phyloP scores from a whole-genome alignment of 1,139 yeast genomes.

The Geotrichum cucujoidarum region DNA sequence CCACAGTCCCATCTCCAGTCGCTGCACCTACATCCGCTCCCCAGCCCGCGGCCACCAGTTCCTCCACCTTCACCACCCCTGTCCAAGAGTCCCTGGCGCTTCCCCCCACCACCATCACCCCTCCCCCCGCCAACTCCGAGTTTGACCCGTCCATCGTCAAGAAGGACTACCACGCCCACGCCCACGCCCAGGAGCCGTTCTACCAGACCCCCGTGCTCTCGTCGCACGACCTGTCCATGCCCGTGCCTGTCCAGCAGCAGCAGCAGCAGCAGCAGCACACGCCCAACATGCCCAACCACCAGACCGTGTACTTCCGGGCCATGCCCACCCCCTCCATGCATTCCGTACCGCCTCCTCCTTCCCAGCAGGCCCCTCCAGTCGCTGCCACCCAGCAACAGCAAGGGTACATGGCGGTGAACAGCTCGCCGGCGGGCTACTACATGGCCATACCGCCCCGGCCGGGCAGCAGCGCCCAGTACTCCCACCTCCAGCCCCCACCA shows the following conservation, averaged over 20 bases:
- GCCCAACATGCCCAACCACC: neutral
- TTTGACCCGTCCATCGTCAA: slow-evolving; percentile 8
- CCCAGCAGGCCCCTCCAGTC: neutral
- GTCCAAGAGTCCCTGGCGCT: neutral
- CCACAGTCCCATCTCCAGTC: neutral
- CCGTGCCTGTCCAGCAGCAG: neutral
- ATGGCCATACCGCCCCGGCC: neutral
- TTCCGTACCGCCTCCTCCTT: slow-evolving; percentile 1
- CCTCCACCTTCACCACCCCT: neutral
- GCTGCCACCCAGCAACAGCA: neutral
- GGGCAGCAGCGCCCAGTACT: no score
- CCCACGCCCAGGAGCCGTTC: neutral
- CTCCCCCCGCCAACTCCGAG: neutral
- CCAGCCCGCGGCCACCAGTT: neutral
- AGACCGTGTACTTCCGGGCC: slow-evolving; percentile 3
- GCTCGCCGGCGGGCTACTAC: slow-evolving; percentile 1
- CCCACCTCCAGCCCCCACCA: neutral
- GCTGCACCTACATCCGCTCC: neutral
- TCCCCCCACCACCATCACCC: neutral
- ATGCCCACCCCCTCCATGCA: slow-evolving; percentile 2
- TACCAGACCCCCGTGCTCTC: slow-evolving; percentile 7
- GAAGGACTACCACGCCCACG: slow-evolving; percentile 4
- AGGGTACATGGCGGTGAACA: slow-evolving; percentile 8
- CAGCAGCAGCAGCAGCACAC: neutral
- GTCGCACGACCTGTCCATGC: neutral